Base-by-base conservation (phyloP, 306 rosid species). In the Echinosophora koreensis region DNA sequence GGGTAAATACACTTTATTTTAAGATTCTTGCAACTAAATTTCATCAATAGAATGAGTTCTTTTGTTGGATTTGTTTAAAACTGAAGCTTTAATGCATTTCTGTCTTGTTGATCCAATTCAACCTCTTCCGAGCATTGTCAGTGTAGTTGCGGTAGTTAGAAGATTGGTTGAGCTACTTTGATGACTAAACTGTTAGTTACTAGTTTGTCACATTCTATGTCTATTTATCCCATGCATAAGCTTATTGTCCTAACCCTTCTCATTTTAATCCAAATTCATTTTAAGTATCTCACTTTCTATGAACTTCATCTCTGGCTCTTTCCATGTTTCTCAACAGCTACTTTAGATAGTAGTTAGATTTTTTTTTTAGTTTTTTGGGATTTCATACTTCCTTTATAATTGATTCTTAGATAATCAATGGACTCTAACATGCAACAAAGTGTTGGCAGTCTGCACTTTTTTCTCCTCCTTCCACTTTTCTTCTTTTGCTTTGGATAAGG, bases 1-100 rank as follows among this genome's bases (percentile, higher is more conserved):
- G 97, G 98, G 98, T 94, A 76, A 77, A 79, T 85, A 3, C 56
- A 70, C 71, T 52, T 83, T 60, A 22, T 51, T 46, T 39, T 15
- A 73, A 42, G 59, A 42, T 54, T 49, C 44, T 42, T 9, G 10
- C 27, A 44, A 39, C 57, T 27, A 4, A 39, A 15, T 66, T 52
- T 60, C 22, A 13, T 66, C 46, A 66, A 13, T 37, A 30, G 8
- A 64, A 47, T 63, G 51, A 16, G 28, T 62, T 15, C 37, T 38
- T 2, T 28, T 59, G 54, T 38, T 59, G 28, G 62, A 46, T 46
- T 56, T 38, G 17, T 66, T 38, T 18, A 9, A 60, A 46, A 54
- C 11, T 44, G 0, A 44, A 47, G 34, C 27, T 38, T 76, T 5
- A 8, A 5, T 52, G 6, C 28, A 14, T 58, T 80, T 12, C 35